These are phyloP conservation scores for Dendrocalamus sinicus DNA, from an alignment of 176 grass and related monocot genomes.

Conservation along the genomic window DNA sequence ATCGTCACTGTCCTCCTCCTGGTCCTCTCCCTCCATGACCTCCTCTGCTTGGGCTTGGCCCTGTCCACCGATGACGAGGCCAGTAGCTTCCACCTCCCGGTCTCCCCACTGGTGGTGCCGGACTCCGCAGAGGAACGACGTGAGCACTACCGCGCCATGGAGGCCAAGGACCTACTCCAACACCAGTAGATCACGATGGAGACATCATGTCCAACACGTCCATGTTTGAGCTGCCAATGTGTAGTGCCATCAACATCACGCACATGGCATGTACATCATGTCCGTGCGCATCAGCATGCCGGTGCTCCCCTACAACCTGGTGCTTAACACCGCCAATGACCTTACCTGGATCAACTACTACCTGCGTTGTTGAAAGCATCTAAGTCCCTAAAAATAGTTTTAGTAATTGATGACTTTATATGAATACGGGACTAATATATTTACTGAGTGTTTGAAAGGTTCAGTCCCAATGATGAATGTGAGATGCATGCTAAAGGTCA, in stretches of 20 bases:
- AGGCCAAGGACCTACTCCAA: conserved; percentile 44
- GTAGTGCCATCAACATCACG: conserved; percentile 51
- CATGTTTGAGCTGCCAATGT: conserved; percentile 75
- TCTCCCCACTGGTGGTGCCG: conserved; percentile 36
- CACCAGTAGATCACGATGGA: neutral
- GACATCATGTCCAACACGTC: conserved; percentile 30
- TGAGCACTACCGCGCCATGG: conserved; percentile 42
- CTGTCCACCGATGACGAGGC: neutral
- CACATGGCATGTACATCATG: conserved; percentile 72
- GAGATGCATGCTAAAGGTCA: no score
- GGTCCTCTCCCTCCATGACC: conserved; percentile 43
- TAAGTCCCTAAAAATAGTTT: no score
- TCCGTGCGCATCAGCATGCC: conserved; percentile 75
- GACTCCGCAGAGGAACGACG: conserved; percentile 42
- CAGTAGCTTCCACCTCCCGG: conserved; percentile 10
- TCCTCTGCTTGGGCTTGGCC: neutral
- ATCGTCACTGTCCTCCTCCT: neutral
- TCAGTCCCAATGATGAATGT: no score
- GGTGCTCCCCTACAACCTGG: conserved; percentile 54
- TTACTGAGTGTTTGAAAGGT: no score
- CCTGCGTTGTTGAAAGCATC: no score
- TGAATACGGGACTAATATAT: no score
- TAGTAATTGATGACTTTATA: no score
- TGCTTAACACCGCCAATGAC: conserved; percentile 73
- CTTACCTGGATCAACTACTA: conserved; percentile 85